Percentiles rank a stretch among this genome's conserved stretches.
phyloP scores from a whole-genome alignment of 495 filamentous ascomycete genomes.

The Penicillium daleae region DNA sequence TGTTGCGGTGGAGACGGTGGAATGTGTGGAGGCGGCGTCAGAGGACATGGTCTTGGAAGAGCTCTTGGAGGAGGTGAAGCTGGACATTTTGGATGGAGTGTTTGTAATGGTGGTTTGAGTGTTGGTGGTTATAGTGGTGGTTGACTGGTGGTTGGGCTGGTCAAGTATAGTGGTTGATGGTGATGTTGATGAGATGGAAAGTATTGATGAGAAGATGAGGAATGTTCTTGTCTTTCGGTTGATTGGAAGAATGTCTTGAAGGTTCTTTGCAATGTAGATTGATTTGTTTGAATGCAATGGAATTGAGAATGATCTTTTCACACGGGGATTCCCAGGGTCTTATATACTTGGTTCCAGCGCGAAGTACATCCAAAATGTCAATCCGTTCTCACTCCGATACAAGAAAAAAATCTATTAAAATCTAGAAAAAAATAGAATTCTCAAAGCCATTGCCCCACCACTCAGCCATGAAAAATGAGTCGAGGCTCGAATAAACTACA shows the following conservation, averaged over 20 bases:
- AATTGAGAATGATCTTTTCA: conserved; percentile 6
- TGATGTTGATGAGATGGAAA: background rate
- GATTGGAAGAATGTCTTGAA: background rate
- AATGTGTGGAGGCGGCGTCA: conserved; percentile 32
- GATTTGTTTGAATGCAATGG: conserved; percentile 11
- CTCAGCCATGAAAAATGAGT: conserved; percentile 14
- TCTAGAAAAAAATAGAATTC: conserved; percentile 3
- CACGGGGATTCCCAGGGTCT: conserved; percentile 8
- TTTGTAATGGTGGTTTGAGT: background rate
- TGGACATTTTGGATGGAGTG: conserved; percentile 18
- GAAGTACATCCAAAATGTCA: conserved; percentile 5
- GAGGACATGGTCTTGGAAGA: conserved; percentile 24
- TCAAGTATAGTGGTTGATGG: background rate
- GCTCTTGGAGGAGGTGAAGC: conserved; percentile 17
- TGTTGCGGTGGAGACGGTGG: conserved; percentile 33
- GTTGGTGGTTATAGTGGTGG: conserved; percentile 2
- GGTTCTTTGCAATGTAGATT: conserved; percentile 1
- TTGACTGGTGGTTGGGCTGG: background rate
- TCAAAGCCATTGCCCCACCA: conserved; percentile 21
- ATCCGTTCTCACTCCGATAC: conserved; percentile 25
- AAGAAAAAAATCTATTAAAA: conserved; percentile 12
- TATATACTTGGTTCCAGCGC: conserved; percentile 15
- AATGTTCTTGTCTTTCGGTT: background rate
- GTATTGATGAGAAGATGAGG: conserved; percentile 5
- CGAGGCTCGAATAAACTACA: conserved; percentile 16